Evolutionary conservation across 495 filamentous ascomycete species (phyloP).

Genomic region (Penicillium bovifimosum): DNA sequence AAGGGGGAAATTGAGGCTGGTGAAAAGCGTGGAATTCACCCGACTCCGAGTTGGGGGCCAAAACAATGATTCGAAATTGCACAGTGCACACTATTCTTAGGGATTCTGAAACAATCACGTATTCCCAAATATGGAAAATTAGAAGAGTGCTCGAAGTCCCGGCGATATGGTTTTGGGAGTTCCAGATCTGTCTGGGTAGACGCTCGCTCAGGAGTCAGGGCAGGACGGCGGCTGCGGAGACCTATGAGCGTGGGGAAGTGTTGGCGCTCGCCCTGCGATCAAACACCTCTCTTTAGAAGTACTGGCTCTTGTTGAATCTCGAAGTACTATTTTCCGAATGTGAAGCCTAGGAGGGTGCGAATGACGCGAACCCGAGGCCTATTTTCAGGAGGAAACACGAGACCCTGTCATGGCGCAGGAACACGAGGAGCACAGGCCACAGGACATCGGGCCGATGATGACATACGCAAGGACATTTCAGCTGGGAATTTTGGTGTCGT

Average conservation of each 20-base stretch:
- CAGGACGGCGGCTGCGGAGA: conserved; percentile 9
- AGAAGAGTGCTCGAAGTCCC: neutral
- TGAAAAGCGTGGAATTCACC: neutral
- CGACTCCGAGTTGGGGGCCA: conserved; percentile 13
- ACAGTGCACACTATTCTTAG: conserved; percentile 20
- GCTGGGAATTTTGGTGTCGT: conserved; percentile 6
- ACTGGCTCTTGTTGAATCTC: conserved; percentile 8
- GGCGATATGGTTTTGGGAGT: neutral
- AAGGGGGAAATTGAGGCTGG: conserved; percentile 9
- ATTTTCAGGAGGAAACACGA: conserved; percentile 13
- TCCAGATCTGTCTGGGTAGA: conserved; percentile 15
- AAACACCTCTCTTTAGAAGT: neutral
- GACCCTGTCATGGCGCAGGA: conserved; percentile 20
- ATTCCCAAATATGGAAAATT: conserved; percentile 11
- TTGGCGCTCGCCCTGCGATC: neutral
- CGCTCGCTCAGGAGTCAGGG: no score
- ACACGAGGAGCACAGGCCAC: conserved; percentile 29
- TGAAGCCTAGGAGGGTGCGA: neutral
- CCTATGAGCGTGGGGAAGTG: conserved; percentile 12
- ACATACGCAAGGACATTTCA: conserved; percentile 2
- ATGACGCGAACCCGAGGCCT: conserved; percentile 10
- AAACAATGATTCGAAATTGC: conserved; percentile 4
- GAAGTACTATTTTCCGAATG: neutral
- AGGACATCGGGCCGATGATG: conserved; percentile 7
- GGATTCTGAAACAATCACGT: conserved; percentile 9